Percentiles rank a stretch among this genome's conserved stretches.
These are phyloP conservation scores for Zygosaccharomyces pseudorouxii DNA, from an alignment of 805 yeast species.

Conservation along the genomic window DNA sequence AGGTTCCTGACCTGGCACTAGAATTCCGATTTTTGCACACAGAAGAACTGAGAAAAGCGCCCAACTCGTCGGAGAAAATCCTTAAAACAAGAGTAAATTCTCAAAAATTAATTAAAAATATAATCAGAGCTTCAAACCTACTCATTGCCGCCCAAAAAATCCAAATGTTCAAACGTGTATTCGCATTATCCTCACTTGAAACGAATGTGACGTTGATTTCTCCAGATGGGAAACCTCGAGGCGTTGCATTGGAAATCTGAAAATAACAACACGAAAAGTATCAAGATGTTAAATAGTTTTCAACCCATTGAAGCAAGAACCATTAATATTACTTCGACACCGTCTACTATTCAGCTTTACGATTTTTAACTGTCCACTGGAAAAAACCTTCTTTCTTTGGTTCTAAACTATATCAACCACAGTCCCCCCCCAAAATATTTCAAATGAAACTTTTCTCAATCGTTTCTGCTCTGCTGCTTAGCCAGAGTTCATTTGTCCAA, in stretches of 20 bases:
- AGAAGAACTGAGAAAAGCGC: neutral
- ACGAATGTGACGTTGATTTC: neutral
- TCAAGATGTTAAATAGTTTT: neutral
- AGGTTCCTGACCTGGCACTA: neutral
- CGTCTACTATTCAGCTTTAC: neutral
- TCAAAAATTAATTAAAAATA: neutral
- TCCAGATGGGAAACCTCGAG: constrained; percentile 6
- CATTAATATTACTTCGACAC: neutral
- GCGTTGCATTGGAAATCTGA: constrained; percentile 4
- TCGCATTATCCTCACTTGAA: neutral
- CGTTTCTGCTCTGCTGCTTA: neutral
- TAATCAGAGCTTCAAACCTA: neutral
- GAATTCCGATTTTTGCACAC: neutral
- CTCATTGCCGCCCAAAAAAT: neutral
- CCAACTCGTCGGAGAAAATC: neutral
- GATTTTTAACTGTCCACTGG: neutral
- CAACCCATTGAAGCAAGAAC: neutral
- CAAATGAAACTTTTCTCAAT: neutral
- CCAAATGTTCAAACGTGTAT: neutral
- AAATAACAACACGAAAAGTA: constrained; percentile 4
- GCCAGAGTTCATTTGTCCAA: constrained; percentile 2
- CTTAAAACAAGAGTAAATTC: neutral
- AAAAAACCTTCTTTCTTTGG: neutral
- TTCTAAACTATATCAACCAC: neutral
- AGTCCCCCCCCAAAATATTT: neutral